A percentile compares a stretch with the other conserved stretches of the same genome.
Conservation (phyloP, 2,329 filamentous ascomycete genomes). For the Bisporella sp. region DNA sequence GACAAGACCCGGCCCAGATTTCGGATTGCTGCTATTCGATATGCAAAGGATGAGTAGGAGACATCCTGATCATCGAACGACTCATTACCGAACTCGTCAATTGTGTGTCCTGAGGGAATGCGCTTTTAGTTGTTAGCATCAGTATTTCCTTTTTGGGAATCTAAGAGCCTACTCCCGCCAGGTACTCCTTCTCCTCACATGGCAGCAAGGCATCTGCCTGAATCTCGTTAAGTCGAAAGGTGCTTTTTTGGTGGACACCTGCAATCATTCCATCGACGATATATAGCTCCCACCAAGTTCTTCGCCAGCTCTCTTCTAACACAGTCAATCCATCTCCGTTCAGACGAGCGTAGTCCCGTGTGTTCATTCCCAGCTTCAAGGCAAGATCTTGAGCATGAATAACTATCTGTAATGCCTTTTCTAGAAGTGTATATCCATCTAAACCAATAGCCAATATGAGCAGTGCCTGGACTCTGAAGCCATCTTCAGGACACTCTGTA, state of each 20-base stretch:
- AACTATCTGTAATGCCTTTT: slow-evolving; percentile 61
- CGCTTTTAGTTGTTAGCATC: slow-evolving; percentile 35
- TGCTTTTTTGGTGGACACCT: slow-evolving; percentile 67
- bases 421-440: slow-evolving; percentile 68
- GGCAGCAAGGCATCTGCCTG: slow-evolving; percentile 65
- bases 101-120: slow-evolving; percentile 51
- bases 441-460: slow-evolving; percentile 70
- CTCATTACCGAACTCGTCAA: slow-evolving; percentile 69
- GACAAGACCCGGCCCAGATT: slow-evolving; percentile 72
- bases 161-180: slow-evolving; percentile 39
- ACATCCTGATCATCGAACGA: slow-evolving; percentile 59
- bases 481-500: slow-evolving; percentile 21
- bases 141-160: neutral
- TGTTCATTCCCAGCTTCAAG: slow-evolving; percentile 70
- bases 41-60: slow-evolving; percentile 77
- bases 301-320: slow-evolving; percentile 74
- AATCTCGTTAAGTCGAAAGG: slow-evolving; percentile 63
- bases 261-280: slow-evolving; percentile 73
- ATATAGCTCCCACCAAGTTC: slow-evolving; percentile 80
- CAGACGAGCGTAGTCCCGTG: slow-evolving; percentile 54
- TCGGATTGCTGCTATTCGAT: slow-evolving; percentile 73
- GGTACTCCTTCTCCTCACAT: slow-evolving; percentile 73
- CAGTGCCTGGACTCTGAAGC: slow-evolving; percentile 67
- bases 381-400: slow-evolving; percentile 63
- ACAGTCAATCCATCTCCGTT: slow-evolving; percentile 59